Base-by-base conservation (phyloP, 257 asterid species). In the Nicotiana tomentosiformis region DNA sequence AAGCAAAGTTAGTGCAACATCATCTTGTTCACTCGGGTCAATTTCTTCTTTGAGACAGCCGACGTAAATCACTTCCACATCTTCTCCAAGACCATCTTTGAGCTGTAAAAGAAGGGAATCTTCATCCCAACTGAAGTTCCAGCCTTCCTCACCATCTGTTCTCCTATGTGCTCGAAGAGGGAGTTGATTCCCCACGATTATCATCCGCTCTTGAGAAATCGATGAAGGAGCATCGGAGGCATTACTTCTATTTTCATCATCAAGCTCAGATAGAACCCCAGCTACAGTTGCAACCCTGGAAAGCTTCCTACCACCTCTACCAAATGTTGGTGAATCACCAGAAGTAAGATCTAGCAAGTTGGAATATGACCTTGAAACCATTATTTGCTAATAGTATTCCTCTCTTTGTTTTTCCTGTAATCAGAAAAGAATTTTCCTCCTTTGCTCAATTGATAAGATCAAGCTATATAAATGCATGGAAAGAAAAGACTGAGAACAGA, bases 111-210 rank as follows among this genome's bases (percentile, higher is more conserved):
- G 91, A 80, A 94, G 98, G 66, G 98, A 91, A 67, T 93, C 98
- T 78, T 92, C 97, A 10, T 94, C 98, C 98, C 97, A 94, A 87
- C 93, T 89, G 78, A 94, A 94, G 83, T 83, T 82, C 98, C 97
- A 93, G 1, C 88, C 90, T 15, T 77, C 87, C 78, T 83, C 87
- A 46, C 88, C 94, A 66, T 74, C 80, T 2, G 88, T 84, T 77
- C 88, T 87, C 49, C 87, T 85, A 56, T 81, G 89, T 7, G 93
- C 93, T 15, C 92, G 87, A 85, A 94, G 92, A 1, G 98, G 98
- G 57, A 94, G 96, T 74, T 94, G 98, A 69, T 93, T 94, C 29
- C 95, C 98, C 3, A 93, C 97, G 6, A 94, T 90, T 51, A 94
- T 93, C 88, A 93, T 89, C 32, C 98, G 89, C 62, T 94, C 97